phyloP scores from a whole-genome alignment of 495 filamentous ascomycete species.

The Aspergillus campestris region DNA sequence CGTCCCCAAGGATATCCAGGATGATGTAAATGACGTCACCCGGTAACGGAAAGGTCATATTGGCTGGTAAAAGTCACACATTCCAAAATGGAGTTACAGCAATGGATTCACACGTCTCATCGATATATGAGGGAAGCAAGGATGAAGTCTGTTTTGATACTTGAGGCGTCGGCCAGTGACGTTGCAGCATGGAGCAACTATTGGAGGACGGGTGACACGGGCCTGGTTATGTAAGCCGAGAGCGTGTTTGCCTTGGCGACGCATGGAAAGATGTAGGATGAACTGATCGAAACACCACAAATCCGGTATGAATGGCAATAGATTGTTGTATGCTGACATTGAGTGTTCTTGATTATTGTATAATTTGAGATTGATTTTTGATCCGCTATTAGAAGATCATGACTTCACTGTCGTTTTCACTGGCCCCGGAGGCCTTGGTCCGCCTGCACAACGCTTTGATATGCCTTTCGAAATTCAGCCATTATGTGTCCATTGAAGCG shows the following conservation, averaged over 20 bases:
- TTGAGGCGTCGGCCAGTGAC: too few relatives aligned
- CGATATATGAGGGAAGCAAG: not conserved
- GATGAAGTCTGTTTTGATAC: too few relatives aligned
- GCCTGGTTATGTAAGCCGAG: conserved; percentile 16
- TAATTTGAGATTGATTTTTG: too few relatives aligned
- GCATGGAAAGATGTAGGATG: too few relatives aligned
- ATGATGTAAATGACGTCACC: conserved; percentile 20
- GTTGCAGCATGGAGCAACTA: too few relatives aligned
- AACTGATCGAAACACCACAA: too few relatives aligned
- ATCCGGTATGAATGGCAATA: too few relatives aligned
- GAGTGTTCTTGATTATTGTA: too few relatives aligned
- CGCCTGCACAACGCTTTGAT: conserved; percentile 74
- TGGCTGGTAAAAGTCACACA: not conserved
- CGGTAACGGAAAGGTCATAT: conserved; percentile 14
- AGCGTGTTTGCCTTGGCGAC: conserved; percentile 4
- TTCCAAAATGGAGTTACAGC: not conserved
- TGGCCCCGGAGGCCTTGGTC: conserved; percentile 64
- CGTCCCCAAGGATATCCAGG: conserved; percentile 20
- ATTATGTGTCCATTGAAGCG: conserved; percentile 81
- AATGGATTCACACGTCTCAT: not conserved
- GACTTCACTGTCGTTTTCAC: conserved; percentile 68
- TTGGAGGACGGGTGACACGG: not conserved
- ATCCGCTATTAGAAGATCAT: conserved; percentile 26
- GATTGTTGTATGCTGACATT: too few relatives aligned
- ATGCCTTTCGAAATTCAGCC: conserved; percentile 88